Conservation (phyloP, 768 basidiomycete genomes). For the Amanita phalloides region DNA sequence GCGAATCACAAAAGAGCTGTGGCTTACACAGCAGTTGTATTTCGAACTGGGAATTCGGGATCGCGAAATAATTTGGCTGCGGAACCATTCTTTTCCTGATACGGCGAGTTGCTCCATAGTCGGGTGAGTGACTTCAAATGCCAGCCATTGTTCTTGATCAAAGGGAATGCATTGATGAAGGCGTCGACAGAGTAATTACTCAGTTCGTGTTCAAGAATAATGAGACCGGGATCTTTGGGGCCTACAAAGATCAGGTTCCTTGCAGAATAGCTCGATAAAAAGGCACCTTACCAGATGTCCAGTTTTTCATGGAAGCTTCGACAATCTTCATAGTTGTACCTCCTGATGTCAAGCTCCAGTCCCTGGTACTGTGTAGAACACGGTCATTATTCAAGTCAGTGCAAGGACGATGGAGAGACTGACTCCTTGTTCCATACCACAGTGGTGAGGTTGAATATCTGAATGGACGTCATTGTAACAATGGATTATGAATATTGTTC, state of each 20-base stretch:
- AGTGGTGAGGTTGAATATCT: constrained; percentile 71
- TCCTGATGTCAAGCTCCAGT: constrained; percentile 54
- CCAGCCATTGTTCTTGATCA: constrained; percentile 66
- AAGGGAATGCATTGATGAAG: constrained; percentile 57
- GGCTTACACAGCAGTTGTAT: neutral
- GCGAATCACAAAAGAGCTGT: neutral
- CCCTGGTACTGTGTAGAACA: constrained; percentile 40
- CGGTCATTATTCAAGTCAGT: constrained; percentile 13
- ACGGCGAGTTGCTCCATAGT: constrained; percentile 26
- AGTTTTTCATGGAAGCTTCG: constrained; percentile 36
- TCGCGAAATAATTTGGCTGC: neutral
- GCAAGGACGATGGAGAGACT: constrained; percentile 9
- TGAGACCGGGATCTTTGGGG: constrained; percentile 67
- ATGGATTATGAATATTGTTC: no score
- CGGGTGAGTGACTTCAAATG: constrained; percentile 44
- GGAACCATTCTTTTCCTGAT: constrained; percentile 35
- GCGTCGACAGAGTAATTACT: constrained; percentile 45
- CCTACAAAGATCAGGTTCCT: constrained; percentile 19
- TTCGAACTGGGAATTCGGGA: neutral
- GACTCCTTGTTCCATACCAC: constrained; percentile 90
- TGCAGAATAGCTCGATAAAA: neutral
- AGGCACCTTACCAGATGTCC: constrained; percentile 36
- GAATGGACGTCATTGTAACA: neutral
- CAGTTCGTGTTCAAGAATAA: constrained; percentile 81
- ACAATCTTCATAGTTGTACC: constrained; percentile 38